Conservation (phyloP, 1,139 yeast species). For the Candida tetrigidarum region DNA sequence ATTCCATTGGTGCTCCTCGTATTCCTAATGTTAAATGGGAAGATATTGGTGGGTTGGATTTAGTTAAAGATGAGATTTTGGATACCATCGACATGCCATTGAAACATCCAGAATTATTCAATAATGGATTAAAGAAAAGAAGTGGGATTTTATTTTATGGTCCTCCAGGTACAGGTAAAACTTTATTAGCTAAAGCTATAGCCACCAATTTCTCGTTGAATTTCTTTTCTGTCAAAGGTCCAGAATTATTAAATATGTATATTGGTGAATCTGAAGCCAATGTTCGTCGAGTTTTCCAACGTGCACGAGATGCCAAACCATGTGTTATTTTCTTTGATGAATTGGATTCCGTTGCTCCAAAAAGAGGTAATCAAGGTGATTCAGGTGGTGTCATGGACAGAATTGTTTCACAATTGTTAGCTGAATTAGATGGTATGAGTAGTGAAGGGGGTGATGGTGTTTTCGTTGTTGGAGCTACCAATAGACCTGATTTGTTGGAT, state of each 20-base stretch:
- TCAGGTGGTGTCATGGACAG: constrained; percentile 99
- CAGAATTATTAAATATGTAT: constrained; percentile 93
- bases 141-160: constrained; percentile 96
- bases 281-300: constrained; percentile 90
- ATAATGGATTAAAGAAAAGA: constrained; percentile 87
- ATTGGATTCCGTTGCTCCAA: constrained; percentile 96
- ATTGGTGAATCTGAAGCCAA: constrained; percentile 99
- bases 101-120: constrained; percentile 88
- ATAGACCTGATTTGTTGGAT: constrained; percentile 91
- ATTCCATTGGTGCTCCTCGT: constrained; percentile 95
- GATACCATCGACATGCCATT: constrained; percentile 97
- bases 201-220: constrained; percentile 94
- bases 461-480: constrained; percentile 97
- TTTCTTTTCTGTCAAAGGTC: constrained; percentile 95
- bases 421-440: constrained; percentile 97
- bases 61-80: constrained; percentile 87
- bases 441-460: constrained; percentile 78
- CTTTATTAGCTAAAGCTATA: constrained; percentile 92
- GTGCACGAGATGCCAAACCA: constrained; percentile 94
- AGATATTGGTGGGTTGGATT: constrained; percentile 89
- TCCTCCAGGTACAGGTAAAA: constrained; percentile 98
- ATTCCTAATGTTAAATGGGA: constrained; percentile 97
- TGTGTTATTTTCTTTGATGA: constrained; percentile 98
- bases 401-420: constrained; percentile 91
- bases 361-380: constrained; percentile 97